phyloP scores from a whole-genome alignment of 331 rosid genomes.

The Rhamnella rubrinervis region DNA sequence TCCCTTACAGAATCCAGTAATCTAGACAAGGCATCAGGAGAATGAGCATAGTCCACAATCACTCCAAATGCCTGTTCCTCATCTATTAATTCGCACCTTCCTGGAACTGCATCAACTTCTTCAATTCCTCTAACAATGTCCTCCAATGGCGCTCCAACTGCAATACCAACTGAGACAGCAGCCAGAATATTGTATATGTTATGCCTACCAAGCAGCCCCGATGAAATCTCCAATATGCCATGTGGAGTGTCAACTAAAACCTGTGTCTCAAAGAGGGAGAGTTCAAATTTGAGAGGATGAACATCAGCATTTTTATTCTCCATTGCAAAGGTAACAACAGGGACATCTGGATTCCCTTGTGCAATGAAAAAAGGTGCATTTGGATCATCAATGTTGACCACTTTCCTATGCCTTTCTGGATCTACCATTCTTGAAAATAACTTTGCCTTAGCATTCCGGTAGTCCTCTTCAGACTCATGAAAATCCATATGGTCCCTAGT shows the following conservation, averaged over 20 bases:
- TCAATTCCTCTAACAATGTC: slow-evolving; percentile 97
- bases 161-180: slow-evolving; percentile 88
- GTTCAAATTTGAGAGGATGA: slow-evolving; percentile 80
- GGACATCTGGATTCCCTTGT: slow-evolving; percentile 75
- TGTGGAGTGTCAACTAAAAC: slow-evolving; percentile 88
- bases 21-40: slow-evolving; percentile 89
- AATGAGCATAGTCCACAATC: slow-evolving; percentile 88
- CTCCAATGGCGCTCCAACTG: slow-evolving; percentile 95
- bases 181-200: slow-evolving; percentile 91
- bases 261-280: slow-evolving; percentile 93
- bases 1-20: slow-evolving; percentile 88
- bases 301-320: slow-evolving; percentile 87
- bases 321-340: slow-evolving; percentile 80
- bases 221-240: slow-evolving; percentile 91
- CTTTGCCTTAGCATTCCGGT: slow-evolving; percentile 59
- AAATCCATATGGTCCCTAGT: slow-evolving; percentile 48
- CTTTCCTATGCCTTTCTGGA: slow-evolving; percentile 80
- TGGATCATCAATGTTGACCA: slow-evolving; percentile 83
- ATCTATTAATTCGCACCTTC: slow-evolving; percentile 87
- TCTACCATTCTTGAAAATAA: slow-evolving; percentile 83
- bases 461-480: slow-evolving; percentile 56
- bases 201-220: slow-evolving; percentile 87
- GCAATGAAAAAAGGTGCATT: slow-evolving; percentile 61
- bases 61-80: slow-evolving; percentile 98
- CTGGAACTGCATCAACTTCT: slow-evolving; percentile 97